Evolutionary conservation across 2,329 filamentous ascomycete species (phyloP).

Genomic region (Botrytis sinoallii): DNA sequence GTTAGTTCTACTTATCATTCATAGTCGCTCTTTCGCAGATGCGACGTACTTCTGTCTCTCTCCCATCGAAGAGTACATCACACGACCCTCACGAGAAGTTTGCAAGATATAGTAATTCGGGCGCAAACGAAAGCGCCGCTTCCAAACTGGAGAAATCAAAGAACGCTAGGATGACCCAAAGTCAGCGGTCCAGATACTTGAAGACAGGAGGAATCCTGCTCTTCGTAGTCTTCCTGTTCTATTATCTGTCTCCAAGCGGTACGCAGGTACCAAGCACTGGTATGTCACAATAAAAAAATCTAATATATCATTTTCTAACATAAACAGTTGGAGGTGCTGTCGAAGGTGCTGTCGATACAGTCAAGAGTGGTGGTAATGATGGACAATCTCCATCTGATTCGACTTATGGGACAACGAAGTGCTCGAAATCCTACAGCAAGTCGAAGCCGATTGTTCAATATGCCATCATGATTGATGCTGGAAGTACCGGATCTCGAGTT

Average conservation of each 20-base stretch:
- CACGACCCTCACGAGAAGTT: slow-evolving; percentile 65
- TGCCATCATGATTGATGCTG: slow-evolving; percentile 97
- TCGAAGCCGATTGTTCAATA: slow-evolving; percentile 96
- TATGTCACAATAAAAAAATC: slow-evolving; percentile 14
- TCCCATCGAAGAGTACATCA: slow-evolving; percentile 58
- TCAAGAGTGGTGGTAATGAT: slow-evolving; percentile 32
- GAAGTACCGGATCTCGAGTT: slow-evolving; percentile 95
- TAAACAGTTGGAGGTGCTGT: slow-evolving; percentile 26
- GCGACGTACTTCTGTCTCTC: slow-evolving; percentile 63
- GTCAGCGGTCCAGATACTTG: slow-evolving; percentile 62
- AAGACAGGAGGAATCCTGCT: slow-evolving; percentile 63
- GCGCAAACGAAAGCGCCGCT: slow-evolving; percentile 40
- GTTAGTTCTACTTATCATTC: slow-evolving; percentile 19
- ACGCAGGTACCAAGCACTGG: slow-evolving; percentile 36
- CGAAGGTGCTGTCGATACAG: slow-evolving; percentile 20
- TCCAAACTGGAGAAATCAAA: slow-evolving; percentile 54
- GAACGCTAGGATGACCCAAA: slow-evolving; percentile 59
- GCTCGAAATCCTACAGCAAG: slow-evolving; percentile 77
- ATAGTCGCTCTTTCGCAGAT: slow-evolving; percentile 42
- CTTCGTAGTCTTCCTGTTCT: slow-evolving; percentile 59
- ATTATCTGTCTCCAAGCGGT: slow-evolving; percentile 59
- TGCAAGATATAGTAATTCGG: slow-evolving; percentile 53
- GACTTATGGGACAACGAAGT: slow-evolving; percentile 67
- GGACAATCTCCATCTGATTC: slow-evolving; percentile 58
- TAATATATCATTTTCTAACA: slow-evolving; percentile 8